Conservation (phyloP, 768 basidiomycete species). For the Tylopilus rubrobrunneus region DNA sequence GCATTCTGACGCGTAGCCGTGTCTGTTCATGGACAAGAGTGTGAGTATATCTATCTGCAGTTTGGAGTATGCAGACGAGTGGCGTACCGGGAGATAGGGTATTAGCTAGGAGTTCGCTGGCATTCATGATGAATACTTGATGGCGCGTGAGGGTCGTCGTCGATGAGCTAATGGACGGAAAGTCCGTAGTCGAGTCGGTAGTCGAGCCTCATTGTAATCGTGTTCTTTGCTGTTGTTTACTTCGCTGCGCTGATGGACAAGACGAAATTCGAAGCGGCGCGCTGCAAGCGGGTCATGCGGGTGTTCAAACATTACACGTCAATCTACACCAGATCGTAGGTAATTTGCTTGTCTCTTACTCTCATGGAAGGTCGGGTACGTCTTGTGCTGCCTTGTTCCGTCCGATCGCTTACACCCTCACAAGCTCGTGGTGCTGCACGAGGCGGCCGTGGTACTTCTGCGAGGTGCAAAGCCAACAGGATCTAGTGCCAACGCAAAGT, state of each 20-base stretch:
- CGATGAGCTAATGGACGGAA: constrained; percentile 15
- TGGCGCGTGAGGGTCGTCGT: constrained; percentile 22
- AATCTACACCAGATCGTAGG: constrained; percentile 14
- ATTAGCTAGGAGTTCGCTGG: too few relatives aligned
- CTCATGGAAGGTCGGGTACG: constrained; percentile 33
- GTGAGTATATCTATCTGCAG: too few relatives aligned
- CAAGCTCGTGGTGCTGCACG: constrained; percentile 60
- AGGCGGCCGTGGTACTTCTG: constrained; percentile 39
- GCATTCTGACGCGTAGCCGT: too few relatives aligned
- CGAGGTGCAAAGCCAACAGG: constrained; percentile 19
- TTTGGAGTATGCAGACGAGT: too few relatives aligned
- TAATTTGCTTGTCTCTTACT: constrained; percentile 3
- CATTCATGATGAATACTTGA: constrained; percentile 62
- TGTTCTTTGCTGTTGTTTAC: background rate
- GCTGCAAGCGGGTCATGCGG: constrained; percentile 23
- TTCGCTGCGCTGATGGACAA: constrained; percentile 2
- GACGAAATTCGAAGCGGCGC: constrained; percentile 17
- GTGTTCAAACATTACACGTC: too few relatives aligned
- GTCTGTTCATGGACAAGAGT: too few relatives aligned
- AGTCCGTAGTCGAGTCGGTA: background rate
- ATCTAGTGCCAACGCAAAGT: constrained; percentile 25
- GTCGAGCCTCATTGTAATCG: constrained; percentile 6
- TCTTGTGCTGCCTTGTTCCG: background rate
- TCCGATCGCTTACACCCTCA: constrained; percentile 14
- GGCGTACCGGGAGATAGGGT: too few relatives aligned